phyloP scores from a whole-genome alignment of 192 early-diverging fungal species.

The Phycomyces blakesleeanus region DNA sequence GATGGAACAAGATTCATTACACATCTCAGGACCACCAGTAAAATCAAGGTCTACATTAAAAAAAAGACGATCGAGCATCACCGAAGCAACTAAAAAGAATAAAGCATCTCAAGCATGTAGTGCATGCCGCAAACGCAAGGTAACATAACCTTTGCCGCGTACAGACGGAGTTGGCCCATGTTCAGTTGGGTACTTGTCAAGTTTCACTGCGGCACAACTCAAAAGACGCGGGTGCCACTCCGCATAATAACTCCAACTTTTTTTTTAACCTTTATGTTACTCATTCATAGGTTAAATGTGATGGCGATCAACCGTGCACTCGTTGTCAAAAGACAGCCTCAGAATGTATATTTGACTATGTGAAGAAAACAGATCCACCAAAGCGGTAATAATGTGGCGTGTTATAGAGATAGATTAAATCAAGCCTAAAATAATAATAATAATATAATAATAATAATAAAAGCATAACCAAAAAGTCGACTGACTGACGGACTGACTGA shows the following conservation, averaged over 20 bases:
- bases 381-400: slow-evolving; percentile 6
- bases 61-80: slow-evolving; percentile 4
- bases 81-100: neutral
- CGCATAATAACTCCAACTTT: neutral
- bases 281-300: slow-evolving; percentile 17
- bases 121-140: slow-evolving; percentile 26
- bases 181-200: too few relatives aligned
- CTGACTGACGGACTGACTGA: too few relatives aligned
- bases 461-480: neutral
- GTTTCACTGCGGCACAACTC: too few relatives aligned
- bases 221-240: too few relatives aligned
- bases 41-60: neutral
- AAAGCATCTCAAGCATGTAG: slow-evolving; percentile 17
- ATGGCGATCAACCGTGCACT: slow-evolving; percentile 20
- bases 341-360: slow-evolving; percentile 19
- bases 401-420: slow-evolving; percentile 12
- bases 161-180: neutral
- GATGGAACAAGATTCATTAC: neutral
- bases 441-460: neutral
- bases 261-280: neutral
- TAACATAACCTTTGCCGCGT: neutral
- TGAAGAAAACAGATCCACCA: neutral
- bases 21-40: neutral
- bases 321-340: slow-evolving; percentile 13
- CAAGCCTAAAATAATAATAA: neutral